Evolutionary conservation across 768 basidiomycete species (phyloP).

Genomic region (Hericium erinaceus): DNA sequence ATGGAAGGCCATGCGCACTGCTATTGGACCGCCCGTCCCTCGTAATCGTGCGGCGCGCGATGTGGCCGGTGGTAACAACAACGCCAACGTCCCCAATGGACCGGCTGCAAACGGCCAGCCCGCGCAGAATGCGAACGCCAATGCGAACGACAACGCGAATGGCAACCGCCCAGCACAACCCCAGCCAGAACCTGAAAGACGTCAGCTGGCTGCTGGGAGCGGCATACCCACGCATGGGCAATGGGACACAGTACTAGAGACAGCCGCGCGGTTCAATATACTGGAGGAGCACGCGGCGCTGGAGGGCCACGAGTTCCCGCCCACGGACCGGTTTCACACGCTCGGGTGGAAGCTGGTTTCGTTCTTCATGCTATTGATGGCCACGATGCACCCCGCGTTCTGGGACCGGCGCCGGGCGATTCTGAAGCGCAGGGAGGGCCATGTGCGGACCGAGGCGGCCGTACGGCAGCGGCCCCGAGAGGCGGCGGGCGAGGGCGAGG

Average conservation of each 20-base stretch:
- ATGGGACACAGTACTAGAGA: conserved; percentile 4
- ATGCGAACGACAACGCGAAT: background rate
- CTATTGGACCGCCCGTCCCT: conserved; percentile 2
- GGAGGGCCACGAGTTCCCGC: conserved; percentile 3
- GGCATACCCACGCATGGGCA: background rate
- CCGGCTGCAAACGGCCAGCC: background rate
- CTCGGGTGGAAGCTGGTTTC: conserved; percentile 7
- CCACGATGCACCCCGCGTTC: conserved; percentile 13
- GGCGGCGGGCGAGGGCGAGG: conserved; percentile 1
- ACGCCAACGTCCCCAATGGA: background rate
- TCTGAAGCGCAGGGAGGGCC: conserved; percentile 12
- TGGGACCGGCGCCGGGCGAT: conserved; percentile 14
- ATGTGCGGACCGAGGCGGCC: conserved; percentile 8
- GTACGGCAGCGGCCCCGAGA: background rate
- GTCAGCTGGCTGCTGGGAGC: background rate
- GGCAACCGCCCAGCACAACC: background rate
- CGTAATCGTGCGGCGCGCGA: background rate
- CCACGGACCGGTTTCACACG: background rate
- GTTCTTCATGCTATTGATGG: conserved; percentile 6
- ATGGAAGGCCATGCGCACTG: conserved; percentile 15
- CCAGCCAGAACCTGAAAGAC: background rate
- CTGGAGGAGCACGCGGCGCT: conserved; percentile 5
- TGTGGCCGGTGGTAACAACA: background rate
- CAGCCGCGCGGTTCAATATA: conserved; percentile 7
- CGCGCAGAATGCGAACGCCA: background rate